Conservation (phyloP, 2,329 filamentous ascomycete species). For the Gremmenia infestans region DNA sequence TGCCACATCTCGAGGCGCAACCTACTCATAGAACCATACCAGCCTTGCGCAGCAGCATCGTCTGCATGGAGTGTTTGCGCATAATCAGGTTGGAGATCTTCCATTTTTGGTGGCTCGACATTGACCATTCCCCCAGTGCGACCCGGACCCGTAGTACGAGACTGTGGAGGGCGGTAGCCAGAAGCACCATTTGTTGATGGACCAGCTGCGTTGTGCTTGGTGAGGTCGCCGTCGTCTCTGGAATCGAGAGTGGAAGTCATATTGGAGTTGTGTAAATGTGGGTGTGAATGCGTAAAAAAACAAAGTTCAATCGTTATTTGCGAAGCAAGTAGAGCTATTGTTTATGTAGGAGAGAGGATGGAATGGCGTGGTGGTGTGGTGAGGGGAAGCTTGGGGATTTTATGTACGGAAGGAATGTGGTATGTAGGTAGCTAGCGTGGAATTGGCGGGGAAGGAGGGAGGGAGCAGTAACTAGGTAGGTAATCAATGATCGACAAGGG, state of each 20-base stretch:
- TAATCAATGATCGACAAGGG: not conserved
- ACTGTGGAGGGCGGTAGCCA: conserved; percentile 11
- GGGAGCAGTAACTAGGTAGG: not conserved
- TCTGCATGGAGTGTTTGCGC: conserved; percentile 58
- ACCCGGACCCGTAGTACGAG: conserved; percentile 17
- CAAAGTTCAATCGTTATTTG: too few relatives aligned
- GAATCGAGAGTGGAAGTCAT: conserved; percentile 14
- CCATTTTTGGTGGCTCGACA: conserved; percentile 74
- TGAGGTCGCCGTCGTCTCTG: conserved; percentile 11
- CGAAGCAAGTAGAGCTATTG: not conserved
- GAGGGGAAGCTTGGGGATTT: not conserved
- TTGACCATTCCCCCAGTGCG: conserved; percentile 49
- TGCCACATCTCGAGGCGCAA: conserved; percentile 16
- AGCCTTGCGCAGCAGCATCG: conserved; percentile 69
- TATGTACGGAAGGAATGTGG: not conserved
- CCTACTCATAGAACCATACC: conserved; percentile 85
- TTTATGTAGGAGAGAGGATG: not conserved
- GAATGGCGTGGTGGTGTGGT: not conserved
- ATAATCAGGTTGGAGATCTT: conserved; percentile 74
- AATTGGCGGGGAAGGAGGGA: not conserved
- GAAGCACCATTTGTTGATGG: conserved; percentile 30
- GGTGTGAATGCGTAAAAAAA: not conserved
- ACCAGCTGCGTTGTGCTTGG: conserved; percentile 3
- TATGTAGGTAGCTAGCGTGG: not conserved
- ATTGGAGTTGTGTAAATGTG: not conserved